These are phyloP conservation scores for Russula earlei DNA, from an alignment of 768 basidiomycete species.

Conservation along the genomic window DNA sequence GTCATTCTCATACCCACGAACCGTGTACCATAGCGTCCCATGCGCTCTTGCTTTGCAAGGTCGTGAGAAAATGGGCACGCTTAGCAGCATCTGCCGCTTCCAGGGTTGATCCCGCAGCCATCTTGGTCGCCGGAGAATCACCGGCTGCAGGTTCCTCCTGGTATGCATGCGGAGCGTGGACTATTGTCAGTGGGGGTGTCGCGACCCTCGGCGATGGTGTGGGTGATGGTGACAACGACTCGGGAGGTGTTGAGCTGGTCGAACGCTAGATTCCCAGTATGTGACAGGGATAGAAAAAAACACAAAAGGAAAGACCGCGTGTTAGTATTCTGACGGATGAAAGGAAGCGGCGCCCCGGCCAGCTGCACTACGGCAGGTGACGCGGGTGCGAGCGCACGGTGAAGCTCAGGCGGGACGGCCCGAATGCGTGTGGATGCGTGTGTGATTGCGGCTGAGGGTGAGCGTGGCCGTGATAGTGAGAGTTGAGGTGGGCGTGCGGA, in stretches of 20 bases:
- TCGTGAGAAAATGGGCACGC: conserved; percentile 44
- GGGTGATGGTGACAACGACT: conserved; percentile 9
- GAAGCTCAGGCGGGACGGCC: conserved; percentile 32
- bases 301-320: conserved; percentile 7
- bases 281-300: neutral
- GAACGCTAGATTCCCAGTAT: neutral
- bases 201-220: conserved; percentile 9
- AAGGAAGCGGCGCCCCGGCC: conserved; percentile 12
- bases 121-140: neutral
- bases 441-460: conserved; percentile 19
- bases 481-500: neutral
- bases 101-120: neutral
- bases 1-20: conserved; percentile 36
- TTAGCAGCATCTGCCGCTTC: conserved; percentile 27
- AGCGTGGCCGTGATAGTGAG: neutral
- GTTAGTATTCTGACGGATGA: conserved; percentile 1
- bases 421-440: conserved; percentile 20
- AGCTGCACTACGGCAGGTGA: conserved; percentile 10
- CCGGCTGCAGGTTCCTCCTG: neutral
- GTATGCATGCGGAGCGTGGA: conserved; percentile 4
- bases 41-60: conserved; percentile 50
- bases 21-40: conserved; percentile 65
- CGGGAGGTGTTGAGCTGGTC: conserved; percentile 3
- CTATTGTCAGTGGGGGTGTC: conserved; percentile 11
- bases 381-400: conserved; percentile 26